Percentiles rank a stretch among this genome's conserved stretches.
Evolutionary conservation across 1,284 basidiomycete species (phyloP).

Genomic region (Leccinum fuscescens): DNA sequence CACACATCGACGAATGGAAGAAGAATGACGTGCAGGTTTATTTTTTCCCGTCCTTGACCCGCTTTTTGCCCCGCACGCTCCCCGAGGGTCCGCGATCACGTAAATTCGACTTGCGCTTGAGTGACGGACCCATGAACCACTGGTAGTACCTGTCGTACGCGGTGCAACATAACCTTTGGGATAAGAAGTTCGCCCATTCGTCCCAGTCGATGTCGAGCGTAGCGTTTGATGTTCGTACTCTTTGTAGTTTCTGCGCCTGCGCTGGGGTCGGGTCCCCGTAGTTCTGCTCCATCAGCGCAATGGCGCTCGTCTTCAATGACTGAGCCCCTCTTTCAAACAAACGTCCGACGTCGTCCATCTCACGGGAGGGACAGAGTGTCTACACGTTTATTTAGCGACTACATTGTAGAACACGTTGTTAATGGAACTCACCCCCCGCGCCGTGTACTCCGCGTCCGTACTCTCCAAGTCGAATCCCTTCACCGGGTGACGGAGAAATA

Average conservation of each 20-base stretch:
- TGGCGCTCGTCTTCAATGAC: neutral
- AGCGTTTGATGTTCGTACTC: neutral
- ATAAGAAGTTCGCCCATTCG: neutral
- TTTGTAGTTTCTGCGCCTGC: neutral
- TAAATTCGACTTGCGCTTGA: neutral
- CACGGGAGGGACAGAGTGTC: neutral
- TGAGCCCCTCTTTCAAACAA: neutral
- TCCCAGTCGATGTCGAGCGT: neutral
- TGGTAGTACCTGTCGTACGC: neutral
- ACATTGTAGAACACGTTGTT: neutral
- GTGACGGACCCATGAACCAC: neutral
- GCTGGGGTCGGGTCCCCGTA: neutral
- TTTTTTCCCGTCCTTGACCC: neutral
- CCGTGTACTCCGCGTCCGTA: neutral
- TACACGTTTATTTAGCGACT: neutral
- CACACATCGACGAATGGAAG: no score
- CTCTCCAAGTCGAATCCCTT: neutral
- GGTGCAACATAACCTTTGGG: neutral
- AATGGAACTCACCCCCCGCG: neutral
- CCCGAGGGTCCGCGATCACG: neutral
- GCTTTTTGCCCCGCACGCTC: neutral
- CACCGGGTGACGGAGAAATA: neutral
- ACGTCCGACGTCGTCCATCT: neutral
- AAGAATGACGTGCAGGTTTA: no score
- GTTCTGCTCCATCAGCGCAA: neutral